Evolutionary conservation across 768 basidiomycete genomes (phyloP), one percentile per base, ranked within the genome.

Genomic region (Psilocybe cubensis): DNA sequence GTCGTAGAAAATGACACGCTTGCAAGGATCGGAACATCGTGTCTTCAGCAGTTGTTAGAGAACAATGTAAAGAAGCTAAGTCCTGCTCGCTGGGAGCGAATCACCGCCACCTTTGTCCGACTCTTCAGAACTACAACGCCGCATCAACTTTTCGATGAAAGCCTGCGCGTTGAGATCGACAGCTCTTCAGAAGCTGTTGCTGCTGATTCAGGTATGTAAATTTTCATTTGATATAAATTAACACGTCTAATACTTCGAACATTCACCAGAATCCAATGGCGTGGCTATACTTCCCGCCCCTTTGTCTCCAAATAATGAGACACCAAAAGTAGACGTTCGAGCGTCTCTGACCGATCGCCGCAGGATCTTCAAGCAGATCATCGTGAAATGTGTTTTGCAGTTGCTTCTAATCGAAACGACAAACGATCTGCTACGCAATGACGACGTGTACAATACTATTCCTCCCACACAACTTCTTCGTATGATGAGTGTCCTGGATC

Each of bases 331-430:
- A 7, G 82, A 81, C 61, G 67, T 74, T 9, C 80, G 81, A 59
- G 74, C 83, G n/a, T 83, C 87, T 5, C 73, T 86, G 42, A 78
- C 75, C 50, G 90, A 91, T 62, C 88, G 95, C 52, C 86, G 92
- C 43, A 84, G 88, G 41, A 85, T 92, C 54, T 99, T 99, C 86
- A 92, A 94, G 70, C 97, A 98, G 72, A 98, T 99, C 74, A 98
- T 99, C 59, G 95, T 98, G 63, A 98, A 98, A 89, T 99, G 97
- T 71, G 97, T 99, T 20, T 83, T 99, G 27, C 97, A 99, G 66
- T 76, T 99, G 20, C 80, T 98, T 52, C 82, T 99, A 33, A 98
- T 99, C 61, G 97, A 99, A 76, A 98, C 93, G 6, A 96, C 96
- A 2, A 95, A 94, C 67, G 97, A 98, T 63, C 79, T 99, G 21